phyloP scores from a whole-genome alignment of 2,329 filamentous ascomycete genomes.

The Cladophialophora yegresii region DNA sequence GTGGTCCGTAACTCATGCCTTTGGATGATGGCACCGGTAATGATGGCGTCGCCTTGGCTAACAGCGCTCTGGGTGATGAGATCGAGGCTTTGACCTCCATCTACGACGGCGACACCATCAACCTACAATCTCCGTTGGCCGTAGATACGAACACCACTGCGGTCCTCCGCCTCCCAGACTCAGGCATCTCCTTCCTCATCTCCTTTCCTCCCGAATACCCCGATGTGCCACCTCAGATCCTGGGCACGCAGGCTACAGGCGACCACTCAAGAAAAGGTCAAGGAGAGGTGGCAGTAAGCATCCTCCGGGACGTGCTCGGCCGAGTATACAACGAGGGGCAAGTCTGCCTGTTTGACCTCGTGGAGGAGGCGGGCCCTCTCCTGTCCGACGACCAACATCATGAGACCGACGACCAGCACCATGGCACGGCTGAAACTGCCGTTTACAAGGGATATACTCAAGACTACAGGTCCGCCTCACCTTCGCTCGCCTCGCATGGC shows the following conservation, averaged over 20 bases:
- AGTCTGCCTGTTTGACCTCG: conserved; percentile 88
- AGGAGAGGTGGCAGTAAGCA: conserved; percentile 68
- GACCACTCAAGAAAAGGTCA: conserved; percentile 65
- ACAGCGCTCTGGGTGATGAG: conserved; percentile 51
- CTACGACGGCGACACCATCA: conserved; percentile 55
- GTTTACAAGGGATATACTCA: conserved; percentile 25
- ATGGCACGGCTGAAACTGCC: conserved; percentile 31
- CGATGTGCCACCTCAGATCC: conserved; percentile 67
- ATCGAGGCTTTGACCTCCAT: conserved; percentile 56
- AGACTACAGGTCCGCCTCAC: conserved; percentile 34
- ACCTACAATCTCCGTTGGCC: conserved; percentile 23
- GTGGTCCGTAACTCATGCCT: conserved; percentile 18
- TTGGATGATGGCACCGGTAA: conserved; percentile 16
- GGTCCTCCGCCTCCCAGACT: conserved; percentile 67
- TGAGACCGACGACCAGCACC: conserved; percentile 28
- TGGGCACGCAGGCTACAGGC: conserved; percentile 78
- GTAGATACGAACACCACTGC: conserved; percentile 47
- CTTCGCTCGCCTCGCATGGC: neutral
- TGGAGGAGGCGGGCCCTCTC: conserved; percentile 63
- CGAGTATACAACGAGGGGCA: conserved; percentile 70
- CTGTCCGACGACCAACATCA: conserved; percentile 59
- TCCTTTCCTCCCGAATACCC: conserved; percentile 76
- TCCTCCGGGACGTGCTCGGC: conserved; percentile 67
- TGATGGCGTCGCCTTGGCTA: conserved; percentile 8
- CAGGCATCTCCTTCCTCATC: conserved; percentile 56